phyloP scores from a whole-genome alignment of 805 yeast species.

The Candida nemodendra region DNA sequence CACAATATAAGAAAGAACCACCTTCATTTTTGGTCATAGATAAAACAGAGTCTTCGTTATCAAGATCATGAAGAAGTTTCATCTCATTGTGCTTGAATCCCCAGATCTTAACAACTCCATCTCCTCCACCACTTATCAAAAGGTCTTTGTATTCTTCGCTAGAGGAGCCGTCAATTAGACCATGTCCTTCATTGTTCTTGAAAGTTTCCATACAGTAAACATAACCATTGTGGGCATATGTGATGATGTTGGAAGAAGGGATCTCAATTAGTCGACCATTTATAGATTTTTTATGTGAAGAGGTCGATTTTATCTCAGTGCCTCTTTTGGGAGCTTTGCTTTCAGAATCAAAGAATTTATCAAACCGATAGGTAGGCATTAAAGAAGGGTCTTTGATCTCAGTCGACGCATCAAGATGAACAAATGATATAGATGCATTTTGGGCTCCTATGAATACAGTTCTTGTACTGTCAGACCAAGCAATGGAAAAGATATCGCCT shows the following conservation, averaged over 20 bases:
- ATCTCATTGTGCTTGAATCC: conserved; percentile 35
- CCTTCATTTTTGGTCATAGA: conserved; percentile 60
- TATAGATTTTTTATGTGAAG: conserved; percentile 22
- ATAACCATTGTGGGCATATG: conserved; percentile 91
- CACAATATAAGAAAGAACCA: conserved; percentile 78
- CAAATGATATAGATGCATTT: conserved; percentile 83
- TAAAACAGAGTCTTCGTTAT: conserved; percentile 68
- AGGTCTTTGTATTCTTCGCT: conserved; percentile 34
- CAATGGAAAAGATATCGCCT: conserved; percentile 87
- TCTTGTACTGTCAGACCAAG: conserved; percentile 58
- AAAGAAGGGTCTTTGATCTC: conserved; percentile 33
- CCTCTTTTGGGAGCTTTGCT: too few species aligned
- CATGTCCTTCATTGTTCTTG: conserved; percentile 19
- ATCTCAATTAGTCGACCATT: conserved; percentile 55
- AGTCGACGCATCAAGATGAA: conserved; percentile 37
- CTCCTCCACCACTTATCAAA: conserved; percentile 82
- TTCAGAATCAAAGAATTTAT: conserved; percentile 83
- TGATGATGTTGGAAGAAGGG: conserved; percentile 60
- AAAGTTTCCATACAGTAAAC: conserved; percentile 64
- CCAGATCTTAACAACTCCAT: conserved; percentile 87
- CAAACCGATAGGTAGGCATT: conserved; percentile 67
- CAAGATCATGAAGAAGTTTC: conserved; percentile 39
- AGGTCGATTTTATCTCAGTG: conserved; percentile 7
- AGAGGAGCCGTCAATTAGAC: conserved; percentile 23
- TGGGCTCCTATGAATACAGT: conserved; percentile 86